Conservation (phyloP, 2,329 filamentous ascomycete genomes). For the Claviceps lovelessii region DNA sequence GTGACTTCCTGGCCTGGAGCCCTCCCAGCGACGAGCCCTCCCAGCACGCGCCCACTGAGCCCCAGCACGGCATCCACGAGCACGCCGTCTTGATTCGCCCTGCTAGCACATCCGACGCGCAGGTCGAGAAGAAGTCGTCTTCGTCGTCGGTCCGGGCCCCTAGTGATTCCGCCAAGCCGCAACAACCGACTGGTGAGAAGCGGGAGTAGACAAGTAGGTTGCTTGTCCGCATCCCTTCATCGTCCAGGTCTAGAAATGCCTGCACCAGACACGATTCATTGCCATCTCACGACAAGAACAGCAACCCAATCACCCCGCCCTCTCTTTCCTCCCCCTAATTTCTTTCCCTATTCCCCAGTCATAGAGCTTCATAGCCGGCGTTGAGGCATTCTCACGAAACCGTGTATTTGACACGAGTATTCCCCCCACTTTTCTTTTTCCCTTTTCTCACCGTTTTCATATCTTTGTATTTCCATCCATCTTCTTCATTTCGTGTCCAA, state of each 20-base stretch:
- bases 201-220: not conserved
- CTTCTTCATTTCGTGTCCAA: too few relatives aligned
- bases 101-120: conserved; percentile 8
- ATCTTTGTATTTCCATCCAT: too few relatives aligned
- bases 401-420: too few relatives aligned
- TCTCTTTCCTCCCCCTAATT: not conserved
- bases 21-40: conserved; percentile 51
- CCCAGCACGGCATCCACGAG: conserved; percentile 58
- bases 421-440: not conserved
- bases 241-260: too few relatives aligned
- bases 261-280: too few relatives aligned
- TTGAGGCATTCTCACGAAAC: not conserved
- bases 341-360: not conserved
- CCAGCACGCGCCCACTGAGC: conserved; percentile 41
- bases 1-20: conserved; percentile 80
- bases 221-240: not conserved
- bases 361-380: conserved; percentile 6
- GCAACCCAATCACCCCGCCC: too few relatives aligned
- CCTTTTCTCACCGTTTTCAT: too few relatives aligned
- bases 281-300: too few relatives aligned
- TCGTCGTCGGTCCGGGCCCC: conserved; percentile 7
- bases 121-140: conserved; percentile 6
- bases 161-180: conserved; percentile 1
- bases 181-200: conserved; percentile 3
- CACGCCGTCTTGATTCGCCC: conserved; percentile 34